A percentile compares a stretch with the other conserved stretches of the same genome.
Conservation (phyloP, 805 yeast genomes). For the Saturnispora diversa region DNA sequence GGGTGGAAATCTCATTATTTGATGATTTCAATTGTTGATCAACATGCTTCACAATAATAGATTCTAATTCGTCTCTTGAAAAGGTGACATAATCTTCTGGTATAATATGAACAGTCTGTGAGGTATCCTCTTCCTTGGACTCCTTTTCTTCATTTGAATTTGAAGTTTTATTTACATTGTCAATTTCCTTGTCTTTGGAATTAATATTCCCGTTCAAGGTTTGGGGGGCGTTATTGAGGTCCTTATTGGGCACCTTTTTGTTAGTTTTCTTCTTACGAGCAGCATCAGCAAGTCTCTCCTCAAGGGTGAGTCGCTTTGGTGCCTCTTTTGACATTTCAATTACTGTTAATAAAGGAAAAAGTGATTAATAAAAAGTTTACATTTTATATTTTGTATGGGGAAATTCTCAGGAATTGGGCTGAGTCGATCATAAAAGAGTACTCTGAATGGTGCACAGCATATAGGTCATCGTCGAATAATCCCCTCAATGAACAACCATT, state of each 20-base stretch:
- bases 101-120: neutral
- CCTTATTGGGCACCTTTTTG: slow-evolving; percentile 5
- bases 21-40: neutral
- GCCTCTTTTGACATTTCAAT: neutral
- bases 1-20: neutral
- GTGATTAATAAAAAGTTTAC: neutral
- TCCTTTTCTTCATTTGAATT: neutral
- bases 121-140: neutral
- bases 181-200: slow-evolving; percentile 6
- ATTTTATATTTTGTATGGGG: neutral
- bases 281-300: slow-evolving; percentile 79
- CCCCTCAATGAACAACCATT: no score
- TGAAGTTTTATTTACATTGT: neutral
- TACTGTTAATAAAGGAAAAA: neutral
- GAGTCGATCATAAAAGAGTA: slow-evolving; percentile 13
- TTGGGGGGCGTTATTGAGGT: slow-evolving; percentile 3
- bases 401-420: slow-evolving; percentile 11
- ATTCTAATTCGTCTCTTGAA: neutral
- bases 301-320: slow-evolving; percentile 60
- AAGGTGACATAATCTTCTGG: neutral
- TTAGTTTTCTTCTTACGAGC: slow-evolving; percentile 34
- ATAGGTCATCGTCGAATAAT: slow-evolving; percentile 12
- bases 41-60: neutral
- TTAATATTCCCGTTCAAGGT: no score
- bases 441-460: slow-evolving; percentile 14